These are phyloP conservation scores for Microsporum audouinii DNA, from an alignment of 2,329 filamentous ascomycete genomes.

Conservation along the genomic window DNA sequence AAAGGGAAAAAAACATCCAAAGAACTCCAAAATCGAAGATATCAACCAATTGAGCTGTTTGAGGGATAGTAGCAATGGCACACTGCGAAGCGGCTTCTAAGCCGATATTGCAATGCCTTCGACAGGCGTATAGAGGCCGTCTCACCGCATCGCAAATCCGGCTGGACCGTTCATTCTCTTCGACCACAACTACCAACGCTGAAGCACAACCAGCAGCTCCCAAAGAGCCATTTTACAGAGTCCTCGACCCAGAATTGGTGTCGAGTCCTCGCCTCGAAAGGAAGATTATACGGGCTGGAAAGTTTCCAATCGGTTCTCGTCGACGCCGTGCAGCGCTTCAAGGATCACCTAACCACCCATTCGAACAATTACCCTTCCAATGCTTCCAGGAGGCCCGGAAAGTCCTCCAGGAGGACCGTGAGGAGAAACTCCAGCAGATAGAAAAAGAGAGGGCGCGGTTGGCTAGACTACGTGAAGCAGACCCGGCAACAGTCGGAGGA, in stretches of 20 bases:
- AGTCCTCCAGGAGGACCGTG: conserved; percentile 65
- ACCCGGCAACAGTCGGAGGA: conserved; percentile 49
- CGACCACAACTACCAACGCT: conserved; percentile 35
- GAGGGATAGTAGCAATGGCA: conserved; percentile 24
- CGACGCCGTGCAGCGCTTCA: conserved; percentile 65
- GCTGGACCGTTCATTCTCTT: conserved; percentile 39
- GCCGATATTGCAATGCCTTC: conserved; percentile 34
- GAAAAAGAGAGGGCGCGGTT: conserved; percentile 57
- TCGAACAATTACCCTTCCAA: conserved; percentile 91
- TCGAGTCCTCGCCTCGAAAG: conserved; percentile 53
- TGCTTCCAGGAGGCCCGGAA: conserved; percentile 94
- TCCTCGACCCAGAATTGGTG: conserved; percentile 55
- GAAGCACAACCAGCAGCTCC: conserved; percentile 31
- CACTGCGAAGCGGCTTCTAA: conserved; percentile 34
- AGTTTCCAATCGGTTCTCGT: conserved; percentile 68
- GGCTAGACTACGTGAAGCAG: conserved; percentile 49
- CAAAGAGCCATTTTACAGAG: conserved; percentile 32
- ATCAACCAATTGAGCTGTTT: conserved; percentile 6
- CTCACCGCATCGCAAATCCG: conserved; percentile 26
- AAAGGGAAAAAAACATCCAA: conserved; percentile 9
- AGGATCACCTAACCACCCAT: conserved; percentile 58
- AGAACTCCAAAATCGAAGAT: conserved; percentile 11
- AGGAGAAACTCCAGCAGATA: conserved; percentile 68
- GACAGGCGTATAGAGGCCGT: conserved; percentile 25
- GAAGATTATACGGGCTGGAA: conserved; percentile 55